phyloP scores from a whole-genome alignment of 352 stramenopile genomes.

The Phytophthora sojae region DNA sequence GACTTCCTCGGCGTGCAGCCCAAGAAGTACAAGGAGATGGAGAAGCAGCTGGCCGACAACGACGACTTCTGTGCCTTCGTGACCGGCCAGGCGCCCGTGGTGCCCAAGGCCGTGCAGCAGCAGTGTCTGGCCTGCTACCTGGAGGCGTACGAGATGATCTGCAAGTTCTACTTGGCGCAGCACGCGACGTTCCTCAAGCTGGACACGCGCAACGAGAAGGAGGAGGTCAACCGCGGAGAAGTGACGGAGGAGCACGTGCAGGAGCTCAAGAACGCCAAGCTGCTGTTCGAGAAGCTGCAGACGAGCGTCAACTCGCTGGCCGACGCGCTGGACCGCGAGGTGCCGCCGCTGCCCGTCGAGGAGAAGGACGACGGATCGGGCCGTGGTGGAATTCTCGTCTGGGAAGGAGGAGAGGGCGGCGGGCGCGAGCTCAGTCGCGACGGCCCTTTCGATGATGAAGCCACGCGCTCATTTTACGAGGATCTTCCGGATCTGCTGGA shows the following conservation, averaged over 20 bases:
- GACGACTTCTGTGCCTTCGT: slow-evolving; percentile 55
- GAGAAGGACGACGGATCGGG: slow-evolving; percentile 66
- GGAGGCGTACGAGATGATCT: slow-evolving; percentile 91
- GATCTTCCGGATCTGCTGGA: slow-evolving; percentile 96
- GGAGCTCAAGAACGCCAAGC: slow-evolving; percentile 75
- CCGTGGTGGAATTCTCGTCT: slow-evolving; percentile 63
- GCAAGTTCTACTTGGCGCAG: slow-evolving; percentile 90
- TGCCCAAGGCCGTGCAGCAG: slow-evolving; percentile 69
- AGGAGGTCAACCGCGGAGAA: slow-evolving; percentile 86
- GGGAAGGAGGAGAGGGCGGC: slow-evolving; percentile 80
- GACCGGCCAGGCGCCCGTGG: slow-evolving; percentile 48
- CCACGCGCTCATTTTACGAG: slow-evolving; percentile 97
- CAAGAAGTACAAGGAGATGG: slow-evolving; percentile 72
- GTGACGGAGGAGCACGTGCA: slow-evolving; percentile 75
- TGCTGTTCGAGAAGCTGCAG: slow-evolving; percentile 88
- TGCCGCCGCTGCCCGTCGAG: slow-evolving; percentile 68
- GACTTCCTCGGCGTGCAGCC: slow-evolving; percentile 87
- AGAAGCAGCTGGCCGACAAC: slow-evolving; percentile 39
- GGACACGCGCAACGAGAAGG: slow-evolving; percentile 94
- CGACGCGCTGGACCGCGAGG: slow-evolving; percentile 79
- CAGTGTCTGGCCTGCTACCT: slow-evolving; percentile 83
- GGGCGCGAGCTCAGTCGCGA: slow-evolving; percentile 73
- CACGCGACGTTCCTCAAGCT: slow-evolving; percentile 92
- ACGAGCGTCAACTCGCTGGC: slow-evolving; percentile 85
- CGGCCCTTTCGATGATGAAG: slow-evolving; percentile 96